Evolutionary conservation across 257 asterid species (phyloP).

Genomic region (Fraxinus americana): DNA sequence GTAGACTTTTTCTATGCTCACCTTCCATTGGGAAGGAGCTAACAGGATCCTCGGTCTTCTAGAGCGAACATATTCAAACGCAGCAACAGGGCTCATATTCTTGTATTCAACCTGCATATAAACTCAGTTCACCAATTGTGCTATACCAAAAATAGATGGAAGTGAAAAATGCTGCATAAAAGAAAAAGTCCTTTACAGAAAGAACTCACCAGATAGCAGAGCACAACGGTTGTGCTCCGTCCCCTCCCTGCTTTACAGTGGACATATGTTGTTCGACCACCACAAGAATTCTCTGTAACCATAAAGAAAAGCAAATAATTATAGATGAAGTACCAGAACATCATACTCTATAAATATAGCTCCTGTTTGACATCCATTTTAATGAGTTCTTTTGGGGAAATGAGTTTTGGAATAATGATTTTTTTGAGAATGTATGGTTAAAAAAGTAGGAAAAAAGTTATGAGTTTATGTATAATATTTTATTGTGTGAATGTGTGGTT

Average conservation of each 20-base stretch:
- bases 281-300: slow-evolving; percentile 59
- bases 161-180: not conserved
- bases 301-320: slow-evolving; percentile 13
- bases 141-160: not conserved
- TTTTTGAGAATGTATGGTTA: too few relatives aligned
- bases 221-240: slow-evolving; percentile 93
- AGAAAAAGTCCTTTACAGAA: not conserved
- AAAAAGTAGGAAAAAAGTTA: too few relatives aligned
- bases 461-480: too few relatives aligned
- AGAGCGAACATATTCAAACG: slow-evolving; percentile 82
- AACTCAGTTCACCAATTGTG: not conserved
- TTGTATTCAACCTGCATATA: slow-evolving; percentile 72
- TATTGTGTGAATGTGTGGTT: too few relatives aligned
- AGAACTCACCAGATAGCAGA: slow-evolving; percentile 73
- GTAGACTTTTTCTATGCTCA: slow-evolving; percentile 22
- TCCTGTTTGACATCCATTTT: too few relatives aligned
- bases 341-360: not conserved
- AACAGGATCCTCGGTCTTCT: slow-evolving; percentile 80
- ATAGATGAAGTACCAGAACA: not conserved
- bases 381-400: too few relatives aligned
- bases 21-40: slow-evolving; percentile 96
- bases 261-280: slow-evolving; percentile 74
- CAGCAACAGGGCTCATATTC: slow-evolving; percentile 80
- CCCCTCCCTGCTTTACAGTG: slow-evolving; percentile 99
- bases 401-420: too few relatives aligned